Percentiles rank a stretch among this genome's conserved stretches.
phyloP scores from a whole-genome alignment of 2,329 filamentous ascomycete genomes.

The Paracamarosporium sp. region DNA sequence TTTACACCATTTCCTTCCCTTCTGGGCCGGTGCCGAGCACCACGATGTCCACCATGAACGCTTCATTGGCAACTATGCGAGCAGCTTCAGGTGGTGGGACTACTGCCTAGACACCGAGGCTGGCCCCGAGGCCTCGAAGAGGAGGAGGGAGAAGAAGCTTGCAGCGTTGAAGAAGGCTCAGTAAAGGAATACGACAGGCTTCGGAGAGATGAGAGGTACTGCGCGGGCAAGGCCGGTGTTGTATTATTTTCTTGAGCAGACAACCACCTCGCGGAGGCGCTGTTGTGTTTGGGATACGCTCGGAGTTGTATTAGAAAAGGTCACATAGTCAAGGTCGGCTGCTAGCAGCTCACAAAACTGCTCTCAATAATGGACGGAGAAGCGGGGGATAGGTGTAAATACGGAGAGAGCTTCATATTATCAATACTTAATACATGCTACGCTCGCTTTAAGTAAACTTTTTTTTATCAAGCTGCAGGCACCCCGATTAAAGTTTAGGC shows the following conservation, averaged over 20 bases:
- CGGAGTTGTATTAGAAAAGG: slow-evolving; percentile 32
- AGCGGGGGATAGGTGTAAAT: slow-evolving; percentile 25
- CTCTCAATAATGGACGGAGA: slow-evolving; percentile 31
- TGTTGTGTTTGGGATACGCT: slow-evolving; percentile 16
- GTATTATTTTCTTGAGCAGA: slow-evolving; percentile 10
- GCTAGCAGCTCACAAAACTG: slow-evolving; percentile 19
- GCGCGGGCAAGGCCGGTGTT: neutral
- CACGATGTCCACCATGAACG: slow-evolving; percentile 98
- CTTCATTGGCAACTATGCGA: slow-evolving; percentile 97
- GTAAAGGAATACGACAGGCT: slow-evolving; percentile 23
- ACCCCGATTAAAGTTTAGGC: no score
- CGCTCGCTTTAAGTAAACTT: slow-evolving; percentile 27
- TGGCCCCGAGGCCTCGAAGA: slow-evolving; percentile 83
- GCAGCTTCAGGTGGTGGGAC: slow-evolving; percentile 99
- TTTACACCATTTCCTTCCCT: slow-evolving; percentile 90
- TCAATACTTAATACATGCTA: slow-evolving; percentile 36
- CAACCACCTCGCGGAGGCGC: neutral
- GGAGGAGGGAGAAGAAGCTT: slow-evolving; percentile 79
- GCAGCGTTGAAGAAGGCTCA: slow-evolving; percentile 69
- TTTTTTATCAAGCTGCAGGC: neutral
- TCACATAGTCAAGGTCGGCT: slow-evolving; percentile 20
- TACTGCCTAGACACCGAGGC: slow-evolving; percentile 92
- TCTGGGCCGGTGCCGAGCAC: slow-evolving; percentile 97
- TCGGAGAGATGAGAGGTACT: neutral
- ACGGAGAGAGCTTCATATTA: slow-evolving; percentile 24